These are phyloP conservation scores for Eucalyptus caleyi DNA, from an alignment of 345 rosid genomes.

Conservation along the genomic window DNA sequence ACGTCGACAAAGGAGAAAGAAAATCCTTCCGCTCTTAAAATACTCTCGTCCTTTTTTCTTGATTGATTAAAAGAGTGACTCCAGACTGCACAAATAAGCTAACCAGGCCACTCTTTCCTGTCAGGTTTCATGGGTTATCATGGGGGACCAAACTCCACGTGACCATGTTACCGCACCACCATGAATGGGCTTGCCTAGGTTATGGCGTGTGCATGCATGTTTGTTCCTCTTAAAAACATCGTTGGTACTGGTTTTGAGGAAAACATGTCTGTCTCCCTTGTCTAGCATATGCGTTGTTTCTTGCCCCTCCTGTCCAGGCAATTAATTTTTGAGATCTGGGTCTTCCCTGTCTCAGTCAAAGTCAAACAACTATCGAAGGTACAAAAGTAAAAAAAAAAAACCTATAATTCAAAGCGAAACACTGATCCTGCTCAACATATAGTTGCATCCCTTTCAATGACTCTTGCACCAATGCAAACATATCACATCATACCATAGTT, in stretches of 20 bases:
- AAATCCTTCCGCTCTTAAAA: background rate
- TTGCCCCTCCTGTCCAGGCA: background rate
- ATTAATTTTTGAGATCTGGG: background rate
- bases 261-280: conserved; percentile 55
- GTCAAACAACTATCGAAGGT: background rate
- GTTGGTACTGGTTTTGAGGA: conserved; percentile 13
- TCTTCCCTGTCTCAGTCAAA: background rate
- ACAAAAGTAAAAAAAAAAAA: background rate
- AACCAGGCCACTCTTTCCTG: background rate
- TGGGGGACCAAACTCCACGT: conserved; percentile 12
- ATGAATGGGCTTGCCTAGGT: conserved; percentile 4
- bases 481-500: background rate
- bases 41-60: background rate
- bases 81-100: background rate
- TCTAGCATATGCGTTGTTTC: conserved; percentile 2
- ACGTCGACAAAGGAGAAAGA: background rate
- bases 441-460: background rate
- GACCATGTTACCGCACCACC: conserved; percentile 37
- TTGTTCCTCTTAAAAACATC: conserved; percentile 1
- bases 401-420: background rate
- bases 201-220: conserved; percentile 18
- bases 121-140: background rate
- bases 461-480: background rate
- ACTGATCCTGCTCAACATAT: background rate
- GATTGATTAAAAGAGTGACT: background rate